Evolutionary conservation across 1,139 yeast genomes (phyloP), one percentile per base, ranked within the genome.

Genomic region (Yamadazyma triangularis): DNA sequence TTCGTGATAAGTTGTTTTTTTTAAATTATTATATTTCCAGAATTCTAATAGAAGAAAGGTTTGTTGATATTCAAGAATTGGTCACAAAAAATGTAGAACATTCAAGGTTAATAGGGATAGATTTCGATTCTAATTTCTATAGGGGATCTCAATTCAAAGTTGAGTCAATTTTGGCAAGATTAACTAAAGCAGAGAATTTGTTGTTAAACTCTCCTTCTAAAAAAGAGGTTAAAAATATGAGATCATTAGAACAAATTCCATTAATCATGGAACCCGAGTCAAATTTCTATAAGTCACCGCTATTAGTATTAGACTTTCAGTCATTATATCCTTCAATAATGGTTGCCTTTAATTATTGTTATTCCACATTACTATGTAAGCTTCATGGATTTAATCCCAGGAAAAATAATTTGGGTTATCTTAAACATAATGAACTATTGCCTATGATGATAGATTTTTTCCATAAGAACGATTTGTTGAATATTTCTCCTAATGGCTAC

Each of bases 111-210:
- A 73, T 88, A 24, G 98, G 98, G 0, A 77, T 91, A 25, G 97
- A 91, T 47, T 91, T 88, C 53, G 74, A 79, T 49, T 87, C 96
- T 1, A 88, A 88, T 12, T 76, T 84, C 40, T 81, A 86, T 33
- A 62, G 98, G 38, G 98, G 98, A 0, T 88, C 97, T 0, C 98
- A 91, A 48, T 91, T 70, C 51, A 89, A 86, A 49, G 96, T 91
- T 3, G 98, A 91, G 49, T 84, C 96, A 0, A 70, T 89, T 25
- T 56, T 91, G 42, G 58, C 77, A 4, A 60, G 98, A 33, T 60
- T 91, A 15, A 73, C 93, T 20, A 87, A 87, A 47, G 65, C 77
- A 8, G 95, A 88, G 50, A 82, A 81, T 47, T 75, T 72, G 33
- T 53, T 91, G 25, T 53, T 88, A 36, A 61, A 81, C 14, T 85